Percentiles rank a stretch among this genome's conserved stretches.
Evolutionary conservation across 2,329 filamentous ascomycete species (phyloP).

Genomic region (Phyllosticta paracitricarpa): DNA sequence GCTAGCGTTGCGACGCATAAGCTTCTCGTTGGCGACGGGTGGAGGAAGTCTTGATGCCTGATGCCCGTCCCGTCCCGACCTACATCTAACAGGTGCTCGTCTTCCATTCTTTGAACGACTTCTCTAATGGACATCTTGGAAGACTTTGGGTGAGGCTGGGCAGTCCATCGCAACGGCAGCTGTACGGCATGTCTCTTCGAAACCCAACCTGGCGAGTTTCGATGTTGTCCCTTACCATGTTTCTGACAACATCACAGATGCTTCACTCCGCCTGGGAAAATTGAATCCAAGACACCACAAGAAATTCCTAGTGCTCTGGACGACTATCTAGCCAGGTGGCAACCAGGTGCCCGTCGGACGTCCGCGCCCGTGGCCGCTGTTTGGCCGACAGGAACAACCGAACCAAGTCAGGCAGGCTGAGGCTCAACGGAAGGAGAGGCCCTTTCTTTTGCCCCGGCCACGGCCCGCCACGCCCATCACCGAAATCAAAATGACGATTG

Average conservation of each 20-base stretch:
- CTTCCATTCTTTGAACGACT: background rate
- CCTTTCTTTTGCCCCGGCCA: background rate
- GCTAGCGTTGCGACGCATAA: background rate
- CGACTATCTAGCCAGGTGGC: too few species aligned
- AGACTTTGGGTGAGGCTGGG: too few species aligned
- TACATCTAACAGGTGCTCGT: background rate
- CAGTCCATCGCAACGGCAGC: too few species aligned
- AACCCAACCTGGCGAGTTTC: too few species aligned
- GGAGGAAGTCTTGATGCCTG: background rate
- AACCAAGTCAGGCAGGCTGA: background rate
- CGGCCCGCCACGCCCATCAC: background rate
- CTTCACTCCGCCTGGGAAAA: too few species aligned
- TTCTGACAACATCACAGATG: too few species aligned
- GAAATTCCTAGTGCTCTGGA: too few species aligned
- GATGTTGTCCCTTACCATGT: too few species aligned
- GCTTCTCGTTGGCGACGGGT: background rate
- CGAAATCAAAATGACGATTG: background rate
- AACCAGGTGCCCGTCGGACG: too few species aligned
- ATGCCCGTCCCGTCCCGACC: background rate
- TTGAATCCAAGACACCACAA: too few species aligned
- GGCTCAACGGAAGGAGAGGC: background rate
- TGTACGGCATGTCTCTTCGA: too few species aligned
- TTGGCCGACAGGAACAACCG: background rate
- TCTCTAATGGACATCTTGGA: background rate
- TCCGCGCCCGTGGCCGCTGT: background rate